Conservation (phyloP, 192 early-diverging fungal genomes). For the Mycoemilia scoparia region DNA sequence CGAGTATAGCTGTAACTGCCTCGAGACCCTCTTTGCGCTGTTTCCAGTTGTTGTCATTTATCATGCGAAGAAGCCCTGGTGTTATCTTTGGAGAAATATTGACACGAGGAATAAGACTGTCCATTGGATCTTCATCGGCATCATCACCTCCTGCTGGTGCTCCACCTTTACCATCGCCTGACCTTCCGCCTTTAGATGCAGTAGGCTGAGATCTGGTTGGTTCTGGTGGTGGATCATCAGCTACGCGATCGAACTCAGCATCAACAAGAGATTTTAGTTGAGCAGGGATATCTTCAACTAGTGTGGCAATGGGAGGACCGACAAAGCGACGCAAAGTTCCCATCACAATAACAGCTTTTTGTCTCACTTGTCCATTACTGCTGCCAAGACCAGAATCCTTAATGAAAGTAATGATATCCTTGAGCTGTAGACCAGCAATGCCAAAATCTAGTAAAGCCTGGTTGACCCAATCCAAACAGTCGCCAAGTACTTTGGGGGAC, state of each 20-base stretch:
- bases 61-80: conserved; percentile 32
- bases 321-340: conserved; percentile 65
- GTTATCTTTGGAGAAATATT: conserved; percentile 54
- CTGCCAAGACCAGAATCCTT: conserved; percentile 59
- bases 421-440: conserved; percentile 50
- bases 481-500: conserved; percentile 78
- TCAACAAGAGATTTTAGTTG: conserved; percentile 69
- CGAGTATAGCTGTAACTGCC: conserved; percentile 53
- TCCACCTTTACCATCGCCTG: conserved; percentile 1
- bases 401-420: conserved; percentile 66
- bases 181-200: neutral
- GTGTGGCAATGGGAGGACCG: conserved; percentile 60
- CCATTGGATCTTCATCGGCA: conserved; percentile 38
- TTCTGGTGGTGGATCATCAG: conserved; percentile 27
- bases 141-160: conserved; percentile 1
- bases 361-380: conserved; percentile 65
- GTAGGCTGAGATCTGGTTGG: conserved; percentile 18
- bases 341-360: conserved; percentile 59
- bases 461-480: conserved; percentile 76
- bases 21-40: conserved; percentile 82
- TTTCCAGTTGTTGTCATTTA: conserved; percentile 74
- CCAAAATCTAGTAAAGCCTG: conserved; percentile 80
- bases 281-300: conserved; percentile 76
- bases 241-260: conserved; percentile 83
- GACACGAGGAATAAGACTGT: conserved; percentile 74